Evolutionary conservation across 345 rosid genomes (phyloP).

Genomic region (Salix viminalis): DNA sequence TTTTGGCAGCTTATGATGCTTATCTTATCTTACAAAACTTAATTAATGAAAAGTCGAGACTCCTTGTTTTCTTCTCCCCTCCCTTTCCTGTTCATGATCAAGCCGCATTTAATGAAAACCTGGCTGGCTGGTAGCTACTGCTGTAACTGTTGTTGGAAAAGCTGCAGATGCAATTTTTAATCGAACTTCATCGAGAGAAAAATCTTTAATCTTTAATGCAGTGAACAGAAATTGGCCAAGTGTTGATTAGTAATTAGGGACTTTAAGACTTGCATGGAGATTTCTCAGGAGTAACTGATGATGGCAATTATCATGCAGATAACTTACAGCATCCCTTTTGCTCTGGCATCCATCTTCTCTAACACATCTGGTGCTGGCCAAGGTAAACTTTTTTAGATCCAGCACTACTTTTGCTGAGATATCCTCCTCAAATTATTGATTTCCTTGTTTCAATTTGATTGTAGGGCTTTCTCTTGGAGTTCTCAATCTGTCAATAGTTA

Average conservation of each 20-base stretch:
- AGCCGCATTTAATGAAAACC: background rate
- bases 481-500: conserved; percentile 66
- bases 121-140: background rate
- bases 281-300: background rate
- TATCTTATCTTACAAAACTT: background rate
- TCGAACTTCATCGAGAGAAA: background rate
- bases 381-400: conserved; percentile 35
- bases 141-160: background rate
- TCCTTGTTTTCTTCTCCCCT: background rate
- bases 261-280: background rate
- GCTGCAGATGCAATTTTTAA: background rate
- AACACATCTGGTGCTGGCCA: conserved; percentile 65
- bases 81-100: background rate
- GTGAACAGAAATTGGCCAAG: background rate
- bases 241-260: background rate
- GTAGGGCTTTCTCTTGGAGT: conserved; percentile 83
- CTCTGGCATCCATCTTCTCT: conserved; percentile 83
- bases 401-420: background rate
- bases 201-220: background rate
- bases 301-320: conserved; percentile 39
- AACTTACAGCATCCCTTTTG: conserved; percentile 78
- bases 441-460: background rate
- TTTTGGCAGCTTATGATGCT: background rate
- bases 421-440: background rate
- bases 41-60: background rate